Conservation (phyloP, 768 basidiomycete species). For the Collybiopsis confluens region DNA sequence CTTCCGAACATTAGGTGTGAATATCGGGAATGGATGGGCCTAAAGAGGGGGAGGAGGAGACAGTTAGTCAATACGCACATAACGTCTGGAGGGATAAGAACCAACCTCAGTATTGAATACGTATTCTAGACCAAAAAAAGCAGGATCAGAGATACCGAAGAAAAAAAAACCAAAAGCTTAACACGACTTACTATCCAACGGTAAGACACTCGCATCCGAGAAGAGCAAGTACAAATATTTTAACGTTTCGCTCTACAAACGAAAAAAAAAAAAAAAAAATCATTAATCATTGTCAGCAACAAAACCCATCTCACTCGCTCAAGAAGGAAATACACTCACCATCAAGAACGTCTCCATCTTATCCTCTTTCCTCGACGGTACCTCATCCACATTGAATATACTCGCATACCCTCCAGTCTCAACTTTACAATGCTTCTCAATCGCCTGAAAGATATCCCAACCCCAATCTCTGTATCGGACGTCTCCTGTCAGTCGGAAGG, state of each 20-base stretch:
- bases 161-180: not conserved
- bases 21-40: slow-evolving; percentile 75
- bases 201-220: slow-evolving; percentile 64
- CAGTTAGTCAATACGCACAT: too few species aligned
- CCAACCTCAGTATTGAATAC: slow-evolving; percentile 90
- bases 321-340: too few species aligned
- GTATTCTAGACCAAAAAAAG: slow-evolving; percentile 54
- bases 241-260: slow-evolving; percentile 79
- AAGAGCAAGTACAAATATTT: slow-evolving; percentile 92
- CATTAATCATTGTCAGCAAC: too few species aligned
- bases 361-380: slow-evolving; percentile 68
- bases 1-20: slow-evolving; percentile 48
- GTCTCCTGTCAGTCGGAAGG: slow-evolving; percentile 87
- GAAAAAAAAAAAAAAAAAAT: too few species aligned
- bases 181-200: slow-evolving; percentile 68
- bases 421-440: slow-evolving; percentile 76
- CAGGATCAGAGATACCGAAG: not conserved
- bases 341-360: slow-evolving; percentile 96
- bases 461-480: slow-evolving; percentile 75
- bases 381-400: slow-evolving; percentile 78
- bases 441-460: slow-evolving; percentile 88
- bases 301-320: slow-evolving; percentile 23
- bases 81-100: slow-evolving; percentile 1
- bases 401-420: slow-evolving; percentile 81
- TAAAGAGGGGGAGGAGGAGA: slow-evolving; percentile 16